Percentiles rank a stretch among this genome's conserved stretches.
Evolutionary conservation across 208 protist genomes (phyloP).

Genomic region (Leishmania mexicana): DNA sequence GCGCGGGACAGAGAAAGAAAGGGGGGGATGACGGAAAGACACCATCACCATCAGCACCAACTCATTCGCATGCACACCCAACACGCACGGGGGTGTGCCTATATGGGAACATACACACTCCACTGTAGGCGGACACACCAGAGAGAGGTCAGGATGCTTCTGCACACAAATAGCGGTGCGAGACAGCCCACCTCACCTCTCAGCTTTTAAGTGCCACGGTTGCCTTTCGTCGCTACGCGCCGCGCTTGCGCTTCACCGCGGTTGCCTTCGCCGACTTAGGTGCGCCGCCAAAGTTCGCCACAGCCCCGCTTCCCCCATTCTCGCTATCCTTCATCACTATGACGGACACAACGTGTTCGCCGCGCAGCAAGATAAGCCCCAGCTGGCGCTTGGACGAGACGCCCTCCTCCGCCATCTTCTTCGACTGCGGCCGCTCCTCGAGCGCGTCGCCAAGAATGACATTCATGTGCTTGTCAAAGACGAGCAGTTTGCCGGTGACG

Average conservation of each 20-base stretch:
- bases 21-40: neutral
- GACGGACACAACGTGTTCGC: constrained; percentile 85
- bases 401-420: constrained; percentile 68
- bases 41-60: constrained; percentile 2
- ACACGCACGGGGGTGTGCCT: neutral
- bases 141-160: neutral
- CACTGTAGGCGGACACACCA: neutral
- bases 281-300: constrained; percentile 40
- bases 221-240: constrained; percentile 10
- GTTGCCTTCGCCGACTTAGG: constrained; percentile 44
- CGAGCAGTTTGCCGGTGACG: constrained; percentile 75
- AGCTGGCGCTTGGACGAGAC: constrained; percentile 53
- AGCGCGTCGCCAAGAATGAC: constrained; percentile 68
- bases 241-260: constrained; percentile 40
- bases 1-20: neutral
- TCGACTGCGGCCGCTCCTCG: constrained; percentile 69
- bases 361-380: constrained; percentile 81
- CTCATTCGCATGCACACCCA: neutral
- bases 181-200: neutral
- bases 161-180: neutral
- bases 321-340: constrained; percentile 48
- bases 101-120: neutral
- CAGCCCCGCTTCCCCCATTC: constrained; percentile 4
- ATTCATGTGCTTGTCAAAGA: constrained; percentile 91
- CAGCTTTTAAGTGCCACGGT: neutral